Base-by-base conservation (phyloP, 805 yeast species). In the Candida silvatica region DNA sequence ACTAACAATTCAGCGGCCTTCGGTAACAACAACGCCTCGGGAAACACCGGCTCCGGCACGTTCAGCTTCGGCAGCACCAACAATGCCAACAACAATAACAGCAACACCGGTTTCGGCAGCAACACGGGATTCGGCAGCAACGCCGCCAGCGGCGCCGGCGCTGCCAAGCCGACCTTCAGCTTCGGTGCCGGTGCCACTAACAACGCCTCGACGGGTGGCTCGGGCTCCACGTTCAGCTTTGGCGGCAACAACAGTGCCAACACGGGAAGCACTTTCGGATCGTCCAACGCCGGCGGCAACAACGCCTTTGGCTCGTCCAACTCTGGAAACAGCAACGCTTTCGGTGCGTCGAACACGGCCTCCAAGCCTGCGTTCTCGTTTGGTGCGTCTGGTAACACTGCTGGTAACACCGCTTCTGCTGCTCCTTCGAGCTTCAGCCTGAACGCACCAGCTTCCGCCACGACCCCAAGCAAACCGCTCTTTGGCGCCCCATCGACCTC, bases 311-410 rank as follows among this genome's bases (percentile, higher is more conserved):
- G n/a, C n/a, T n/a, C n/a, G n/a, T n/a, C n/a, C n/a, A 16, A 34
- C 29, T 32, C 26, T 26, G 11, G 12, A 22, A 22, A 29, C 6
- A 22, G 18, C 12, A 34, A 23, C 17, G 18, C n/a, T n/a, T n/a
- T n/a, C n/a, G n/a, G n/a, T n/a, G n/a, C n/a, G n/a, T n/a, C n/a
- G n/a, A n/a, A n/a, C n/a, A n/a, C n/a, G n/a, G n/a, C 22, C 29
- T 17, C 37, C 17, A 36, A 36, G 27, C 37, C 43, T 19, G 35
- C 38, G 15, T 25, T 16, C 22, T 7, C 27, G 12, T 34, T 37
- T 32, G 31, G 17, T 14, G 6, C 27, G 7, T n/a, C 28, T 31
- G 34, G 34, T 7, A 15, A 15, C 20, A 11, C 20, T 15, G 9
- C 20, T 12, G 25, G 25, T 12, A 30, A 17, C 14, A 7, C 23